These are phyloP conservation scores for Parathielavia appendiculata DNA, from an alignment of 495 filamentous ascomycete genomes.

Conservation along the genomic window DNA sequence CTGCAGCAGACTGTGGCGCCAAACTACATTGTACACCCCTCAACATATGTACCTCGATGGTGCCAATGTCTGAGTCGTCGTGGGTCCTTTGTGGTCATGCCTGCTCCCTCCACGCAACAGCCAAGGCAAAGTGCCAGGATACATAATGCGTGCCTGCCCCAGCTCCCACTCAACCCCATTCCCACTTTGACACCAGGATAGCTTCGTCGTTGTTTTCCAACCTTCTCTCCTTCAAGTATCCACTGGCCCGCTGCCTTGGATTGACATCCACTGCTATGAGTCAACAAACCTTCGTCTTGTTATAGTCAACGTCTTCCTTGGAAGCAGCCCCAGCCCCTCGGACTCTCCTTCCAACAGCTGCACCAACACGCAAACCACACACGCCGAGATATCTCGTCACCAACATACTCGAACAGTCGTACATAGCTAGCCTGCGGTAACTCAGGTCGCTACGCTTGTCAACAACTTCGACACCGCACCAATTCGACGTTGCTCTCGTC, in stretches of 20 bases:
- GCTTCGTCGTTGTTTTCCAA: slow-evolving; percentile 21
- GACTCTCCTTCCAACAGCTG: slow-evolving; percentile 13
- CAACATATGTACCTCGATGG: slow-evolving; percentile 22
- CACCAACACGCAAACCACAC: slow-evolving; percentile 8
- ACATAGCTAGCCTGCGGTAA: not conserved
- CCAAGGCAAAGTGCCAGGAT: slow-evolving; percentile 26
- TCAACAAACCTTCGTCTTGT: slow-evolving; percentile 23
- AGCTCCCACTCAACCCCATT: slow-evolving; percentile 28
- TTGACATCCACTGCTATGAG: slow-evolving; percentile 21
- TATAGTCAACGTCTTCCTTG: slow-evolving; percentile 22
- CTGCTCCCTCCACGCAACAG: slow-evolving; percentile 23
- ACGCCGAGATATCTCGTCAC: no score
- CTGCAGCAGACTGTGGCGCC: slow-evolving; percentile 10
- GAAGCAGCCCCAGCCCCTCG: slow-evolving; percentile 13
- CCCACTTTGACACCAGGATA: slow-evolving; percentile 24
- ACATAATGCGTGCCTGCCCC: slow-evolving; percentile 33
- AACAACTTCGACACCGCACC: slow-evolving; percentile 3
- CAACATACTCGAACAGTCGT: not conserved
- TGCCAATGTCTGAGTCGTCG: slow-evolving; percentile 31
- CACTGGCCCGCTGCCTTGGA: slow-evolving; percentile 18
- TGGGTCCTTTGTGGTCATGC: slow-evolving; percentile 38
- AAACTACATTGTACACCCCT: slow-evolving; percentile 19
- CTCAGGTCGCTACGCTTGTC: not conserved
- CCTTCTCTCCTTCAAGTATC: slow-evolving; percentile 26
- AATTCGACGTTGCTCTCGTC: not conserved